Conservation (phyloP, 1,284 basidiomycete genomes). For the Naganishia sp. region DNA sequence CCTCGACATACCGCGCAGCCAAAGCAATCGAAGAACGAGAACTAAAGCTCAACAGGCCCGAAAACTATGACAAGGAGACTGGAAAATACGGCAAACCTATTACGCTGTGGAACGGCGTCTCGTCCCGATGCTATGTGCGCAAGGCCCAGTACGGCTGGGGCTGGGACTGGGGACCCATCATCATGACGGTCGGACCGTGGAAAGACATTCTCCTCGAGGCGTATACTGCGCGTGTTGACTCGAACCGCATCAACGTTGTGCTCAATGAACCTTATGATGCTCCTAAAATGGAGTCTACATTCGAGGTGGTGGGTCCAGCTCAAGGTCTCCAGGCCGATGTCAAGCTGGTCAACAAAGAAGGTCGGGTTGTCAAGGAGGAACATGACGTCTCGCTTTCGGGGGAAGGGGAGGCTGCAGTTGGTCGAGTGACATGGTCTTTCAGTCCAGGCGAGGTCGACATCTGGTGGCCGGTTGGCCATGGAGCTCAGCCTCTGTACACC, state of each 20-base stretch:
- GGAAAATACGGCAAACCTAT: constrained; percentile 47
- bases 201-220: constrained; percentile 63
- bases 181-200: constrained; percentile 54
- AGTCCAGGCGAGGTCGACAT: constrained; percentile 63
- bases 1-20: constrained; percentile 72
- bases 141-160: constrained; percentile 76
- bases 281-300: constrained; percentile 35
- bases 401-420: constrained; percentile 53
- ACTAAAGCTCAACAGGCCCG: constrained; percentile 23
- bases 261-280: constrained; percentile 36
- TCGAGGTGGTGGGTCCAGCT: constrained; percentile 32
- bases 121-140: constrained; percentile 78
- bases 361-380: constrained; percentile 47
- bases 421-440: constrained; percentile 60
- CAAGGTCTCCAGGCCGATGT: constrained; percentile 43
- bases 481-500: constrained; percentile 72
- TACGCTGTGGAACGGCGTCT: constrained; percentile 80
- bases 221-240: constrained; percentile 65
- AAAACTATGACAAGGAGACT: constrained; percentile 27
- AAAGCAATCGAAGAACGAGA: constrained; percentile 47
- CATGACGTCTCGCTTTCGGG: constrained; percentile 41
- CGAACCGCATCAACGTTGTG: constrained; percentile 56
- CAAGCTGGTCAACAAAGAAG: constrained; percentile 58
- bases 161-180: constrained; percentile 58
- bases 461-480: constrained; percentile 77